phyloP scores from a whole-genome alignment of 1,284 basidiomycete genomes.

The Apiotrichum mycotoxinovorans region DNA sequence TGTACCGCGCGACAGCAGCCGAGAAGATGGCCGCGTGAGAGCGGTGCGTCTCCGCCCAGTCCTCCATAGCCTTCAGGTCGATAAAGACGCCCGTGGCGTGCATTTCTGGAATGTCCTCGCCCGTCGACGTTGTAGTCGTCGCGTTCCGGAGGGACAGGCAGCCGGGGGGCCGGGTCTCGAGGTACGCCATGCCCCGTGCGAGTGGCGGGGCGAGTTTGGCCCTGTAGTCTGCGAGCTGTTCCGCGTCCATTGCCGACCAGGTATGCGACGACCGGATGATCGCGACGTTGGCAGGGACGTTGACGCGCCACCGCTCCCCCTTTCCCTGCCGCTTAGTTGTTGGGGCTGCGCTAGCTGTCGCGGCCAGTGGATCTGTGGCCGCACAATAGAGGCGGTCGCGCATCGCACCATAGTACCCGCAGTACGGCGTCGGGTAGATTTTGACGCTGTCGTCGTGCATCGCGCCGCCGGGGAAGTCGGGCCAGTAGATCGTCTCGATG shows the following conservation, averaged over 20 bases:
- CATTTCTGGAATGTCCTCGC: background rate
- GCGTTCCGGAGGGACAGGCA: conserved; percentile 5
- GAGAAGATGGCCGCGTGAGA: conserved; percentile 15
- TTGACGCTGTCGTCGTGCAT: conserved; percentile 1
- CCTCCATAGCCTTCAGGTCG: conserved; percentile 10
- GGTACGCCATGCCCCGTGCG: conserved; percentile 10
- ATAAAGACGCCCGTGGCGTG: conserved; percentile 9
- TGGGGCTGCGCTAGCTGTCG: background rate
- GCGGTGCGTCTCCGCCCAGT: conserved; percentile 9
- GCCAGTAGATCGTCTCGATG: conserved; percentile 16
- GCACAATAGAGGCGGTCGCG: conserved; percentile 9
- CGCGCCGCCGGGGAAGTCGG: conserved; percentile 11
- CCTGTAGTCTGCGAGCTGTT: conserved; percentile 10
- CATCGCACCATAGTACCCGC: conserved; percentile 19
- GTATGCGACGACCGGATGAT: conserved; percentile 15
- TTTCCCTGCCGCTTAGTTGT: too few relatives aligned
- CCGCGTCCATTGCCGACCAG: conserved; percentile 12
- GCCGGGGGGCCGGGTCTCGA: conserved; percentile 2
- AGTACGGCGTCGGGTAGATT: conserved; percentile 18
- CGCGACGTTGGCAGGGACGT: conserved; percentile 4
- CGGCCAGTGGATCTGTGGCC: background rate
- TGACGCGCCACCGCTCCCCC: conserved; percentile 2
- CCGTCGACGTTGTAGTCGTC: background rate
- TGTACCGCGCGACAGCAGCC: conserved; percentile 11
- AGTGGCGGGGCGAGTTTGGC: conserved; percentile 9